phyloP scores from a whole-genome alignment of 345 rosid genomes.

The Aquilaria malaccensis region DNA sequence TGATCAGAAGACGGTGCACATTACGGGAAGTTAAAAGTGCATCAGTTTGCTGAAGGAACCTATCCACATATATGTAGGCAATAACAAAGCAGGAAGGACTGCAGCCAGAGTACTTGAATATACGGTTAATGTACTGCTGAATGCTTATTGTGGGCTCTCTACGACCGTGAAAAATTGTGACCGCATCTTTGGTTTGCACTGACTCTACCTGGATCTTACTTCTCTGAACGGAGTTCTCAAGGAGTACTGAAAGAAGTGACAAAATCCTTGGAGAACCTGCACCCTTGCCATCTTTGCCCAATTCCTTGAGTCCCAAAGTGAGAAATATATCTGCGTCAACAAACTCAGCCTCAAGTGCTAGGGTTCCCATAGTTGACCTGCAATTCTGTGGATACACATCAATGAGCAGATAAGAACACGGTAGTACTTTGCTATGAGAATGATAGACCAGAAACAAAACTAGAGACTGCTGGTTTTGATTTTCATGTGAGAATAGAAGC shows the following conservation, averaged over 20 bases:
- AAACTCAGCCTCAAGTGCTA: constrained; percentile 23
- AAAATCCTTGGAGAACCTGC: constrained; percentile 39
- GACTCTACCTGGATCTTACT: constrained; percentile 35
- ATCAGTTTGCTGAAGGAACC: constrained; percentile 41
- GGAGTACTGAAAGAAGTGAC: constrained; percentile 49
- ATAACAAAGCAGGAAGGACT: constrained; percentile 89
- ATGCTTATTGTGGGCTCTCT: constrained; percentile 60
- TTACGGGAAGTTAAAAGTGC: constrained; percentile 57
- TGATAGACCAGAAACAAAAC: no score
- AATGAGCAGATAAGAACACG: constrained; percentile 1
- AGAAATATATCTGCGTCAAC: constrained; percentile 37
- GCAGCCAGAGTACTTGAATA: constrained; percentile 78
- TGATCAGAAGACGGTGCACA: constrained; percentile 80
- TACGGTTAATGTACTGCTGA: constrained; percentile 62
- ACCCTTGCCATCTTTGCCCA: constrained; percentile 28
- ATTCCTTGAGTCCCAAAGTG: constrained; percentile 47
- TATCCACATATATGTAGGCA: constrained; percentile 66
- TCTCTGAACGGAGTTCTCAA: constrained; percentile 48
- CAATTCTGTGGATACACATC: constrained; percentile 15
- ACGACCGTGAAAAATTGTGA: constrained; percentile 57
- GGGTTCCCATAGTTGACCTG: constrained; percentile 41
- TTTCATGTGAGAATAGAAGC: no score
- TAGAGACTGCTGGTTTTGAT: no score
- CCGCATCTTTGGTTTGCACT: constrained; percentile 19
- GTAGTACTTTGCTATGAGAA: no score